Base-by-base conservation (phyloP, 164 flowering plant species). In the Kalanchoe fedtschenkoi region DNA sequence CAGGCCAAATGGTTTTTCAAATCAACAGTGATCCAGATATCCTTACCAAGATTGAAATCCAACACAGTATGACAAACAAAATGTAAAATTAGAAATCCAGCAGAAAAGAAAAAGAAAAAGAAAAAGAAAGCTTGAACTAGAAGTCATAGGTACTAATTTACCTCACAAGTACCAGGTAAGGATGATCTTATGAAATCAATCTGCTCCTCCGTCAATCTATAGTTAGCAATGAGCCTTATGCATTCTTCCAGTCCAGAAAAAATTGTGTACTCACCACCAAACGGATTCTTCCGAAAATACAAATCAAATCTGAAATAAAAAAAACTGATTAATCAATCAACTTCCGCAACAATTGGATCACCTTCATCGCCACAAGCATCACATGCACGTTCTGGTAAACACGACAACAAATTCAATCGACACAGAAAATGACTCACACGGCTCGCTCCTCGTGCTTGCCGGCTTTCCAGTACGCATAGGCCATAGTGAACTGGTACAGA, bases 381-480 rank as follows among this genome's bases (percentile, higher is more conserved):
- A 34, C 29, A n/a, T n/a, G n/a, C n/a, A 19, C 30, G 34, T 38
- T 34, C 60, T 62, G 6, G 16, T 21, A 33, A 24, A 17, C n/a
- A 58, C 29, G 34, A 17, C 58, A 47, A 4, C 17, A 34, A 53
- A 5, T 33, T 47, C 46, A 17, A 29, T 39, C 16, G 26, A 16
- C 2, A 35, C n/a, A 34, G 42, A 34, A n/a, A n/a, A n/a, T n/a
- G n/a, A 76, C 83, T 76, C 63, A 83, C 89, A 84, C 93, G 22
- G 93, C 84, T 34, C 86, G 83, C 38, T 90, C 96, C 37, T 66
- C 75, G 71, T 90, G 99, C 70, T 88, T 93, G 34, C 89, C 89
- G 64, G 92, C 96, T 71, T 85, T 93, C 99, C 99, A 93, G 66
- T 90, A 93, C 65, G 98, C 96, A 72, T 93, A 93, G 28, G 97